Evolutionary conservation across 805 yeast species (phyloP), one percentile per base, ranked within the genome.

Genomic region (Saccharomycopsis fodiens): DNA sequence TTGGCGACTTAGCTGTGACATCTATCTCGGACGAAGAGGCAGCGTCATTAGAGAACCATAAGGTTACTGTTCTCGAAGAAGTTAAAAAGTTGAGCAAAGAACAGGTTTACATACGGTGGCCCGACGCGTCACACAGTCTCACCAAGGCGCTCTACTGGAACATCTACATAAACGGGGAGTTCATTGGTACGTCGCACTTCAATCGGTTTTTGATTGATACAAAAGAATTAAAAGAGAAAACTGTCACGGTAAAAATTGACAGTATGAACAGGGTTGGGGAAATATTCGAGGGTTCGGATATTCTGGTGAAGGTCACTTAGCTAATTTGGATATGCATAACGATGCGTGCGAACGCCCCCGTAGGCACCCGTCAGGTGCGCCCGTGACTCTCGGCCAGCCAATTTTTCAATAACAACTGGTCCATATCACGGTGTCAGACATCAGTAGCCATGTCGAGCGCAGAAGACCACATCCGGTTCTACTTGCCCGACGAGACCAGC

Each of bases 141-240:
- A 39, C 46, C n/a, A 48, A 46, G 3, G 50, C 55, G 3, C 40
- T 59, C 3, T 58, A 61, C 44, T 65, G 66, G 59, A 17, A 62
- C 10, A 49, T 66, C 1, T 66, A 52, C 46, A 50, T 60, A 4
- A 56, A 65, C 50, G 60, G 53, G 6, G 44, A 36, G 19, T 63
- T 67, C 44, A 53, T 44, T 1, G 65, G 67, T 10, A 48, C 55
- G 3, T 47, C 61, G 3, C 35, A 40, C 16, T 36, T 45, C 27
- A 30, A 52, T 5, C 47, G 40, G 19, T 55, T 53, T 47, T 20
- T 53, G 12, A 21, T 54, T 20, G 41, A 38, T 15, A 20, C 22
- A 15, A 13, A 27, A 5, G 17, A 35, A 7, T 25, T 42, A 10
- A 35, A 42, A 35, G 13, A 5, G n/a, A 42, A 38, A 39, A 27